These are phyloP conservation scores for Monosporascus ibericus DNA, from an alignment of 2,329 filamentous ascomycete genomes.

Conservation along the genomic window DNA sequence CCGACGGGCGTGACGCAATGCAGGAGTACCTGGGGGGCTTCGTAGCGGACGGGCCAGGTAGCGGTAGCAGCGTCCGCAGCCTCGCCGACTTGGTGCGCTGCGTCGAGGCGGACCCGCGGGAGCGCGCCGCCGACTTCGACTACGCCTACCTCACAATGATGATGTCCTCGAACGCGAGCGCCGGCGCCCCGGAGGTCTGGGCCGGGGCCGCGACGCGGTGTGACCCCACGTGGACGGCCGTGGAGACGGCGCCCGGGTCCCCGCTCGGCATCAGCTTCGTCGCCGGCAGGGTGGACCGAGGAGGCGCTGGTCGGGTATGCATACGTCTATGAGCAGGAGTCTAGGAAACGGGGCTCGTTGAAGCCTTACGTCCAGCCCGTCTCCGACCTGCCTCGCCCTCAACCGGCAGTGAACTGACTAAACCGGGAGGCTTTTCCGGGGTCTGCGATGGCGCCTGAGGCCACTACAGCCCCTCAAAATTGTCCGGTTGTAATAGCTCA, in stretches of 20 bases:
- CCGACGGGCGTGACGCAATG: constrained; percentile 8
- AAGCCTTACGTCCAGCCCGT: constrained; percentile 3
- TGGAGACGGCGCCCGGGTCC: constrained; percentile 7
- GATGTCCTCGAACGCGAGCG: not conserved
- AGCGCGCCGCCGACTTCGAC: constrained; percentile 22
- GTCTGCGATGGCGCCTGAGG: no score
- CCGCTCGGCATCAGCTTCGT: constrained; percentile 13
- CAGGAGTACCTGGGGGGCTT: constrained; percentile 4
- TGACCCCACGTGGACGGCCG: not conserved
- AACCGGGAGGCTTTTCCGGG: no score
- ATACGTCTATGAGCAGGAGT: constrained; percentile 13
- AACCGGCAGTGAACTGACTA: no score
- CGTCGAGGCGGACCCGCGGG: constrained; percentile 1
- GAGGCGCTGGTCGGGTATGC: constrained; percentile 10
- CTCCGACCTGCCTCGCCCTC: constrained; percentile 4
- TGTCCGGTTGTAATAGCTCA: no score
- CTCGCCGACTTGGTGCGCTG: constrained; percentile 5
- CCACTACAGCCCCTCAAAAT: no score
- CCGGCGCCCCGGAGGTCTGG: constrained; percentile 5
- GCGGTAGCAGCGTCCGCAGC: constrained; percentile 1
- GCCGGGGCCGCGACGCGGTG: constrained; percentile 1
- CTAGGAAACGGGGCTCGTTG: constrained; percentile 4
- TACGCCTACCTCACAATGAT: constrained; percentile 19
- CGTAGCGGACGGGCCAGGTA: not conserved
- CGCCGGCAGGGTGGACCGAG: constrained; percentile 10